These are phyloP conservation scores for Coemansia sp. DNA, from an alignment of 192 early-diverging fungal genomes.

Conservation along the genomic window DNA sequence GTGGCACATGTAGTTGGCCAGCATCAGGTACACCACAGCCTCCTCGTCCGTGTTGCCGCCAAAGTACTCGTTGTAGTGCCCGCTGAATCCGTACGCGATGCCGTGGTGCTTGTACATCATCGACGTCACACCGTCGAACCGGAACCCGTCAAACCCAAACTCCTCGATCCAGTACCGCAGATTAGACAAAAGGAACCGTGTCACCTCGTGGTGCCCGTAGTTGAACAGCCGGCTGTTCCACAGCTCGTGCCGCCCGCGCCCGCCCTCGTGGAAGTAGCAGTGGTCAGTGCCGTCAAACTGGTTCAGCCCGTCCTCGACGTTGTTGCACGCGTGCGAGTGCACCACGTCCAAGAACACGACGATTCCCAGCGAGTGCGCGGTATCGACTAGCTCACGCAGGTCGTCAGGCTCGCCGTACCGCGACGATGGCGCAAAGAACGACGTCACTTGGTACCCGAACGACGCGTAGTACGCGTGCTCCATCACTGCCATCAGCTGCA, in stretches of 20 bases:
- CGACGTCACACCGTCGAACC: conserved; percentile 96
- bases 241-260: conserved; percentile 81
- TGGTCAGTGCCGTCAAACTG: conserved; percentile 95
- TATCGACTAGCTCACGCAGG: conserved; percentile 87
- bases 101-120: conserved; percentile 98
- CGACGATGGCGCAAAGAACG: conserved; percentile 90
- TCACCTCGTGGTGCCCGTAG: conserved; percentile 87
- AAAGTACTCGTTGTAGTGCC: conserved; percentile 95
- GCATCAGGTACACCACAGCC: conserved; percentile 86
- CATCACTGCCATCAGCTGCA: conserved; percentile 94
- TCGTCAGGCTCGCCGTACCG: conserved; percentile 95
- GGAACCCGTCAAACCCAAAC: conserved; percentile 93
- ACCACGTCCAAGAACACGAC: conserved; percentile 91
- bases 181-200: conserved; percentile 94
- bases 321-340: conserved; percentile 95
- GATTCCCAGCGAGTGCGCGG: conserved; percentile 86
- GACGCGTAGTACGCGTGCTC: conserved; percentile 98
- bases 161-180: conserved; percentile 90
- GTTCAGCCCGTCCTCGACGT: conserved; percentile 92
- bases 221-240: conserved; percentile 97
- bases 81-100: conserved; percentile 89
- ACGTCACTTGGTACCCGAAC: conserved; percentile 98
- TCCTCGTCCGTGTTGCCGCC: conserved; percentile 74
- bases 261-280: conserved; percentile 93
- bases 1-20: conserved; percentile 86